Conservation (phyloP, 2,329 filamentous ascomycete genomes). For the Fusarium sambucinum region DNA sequence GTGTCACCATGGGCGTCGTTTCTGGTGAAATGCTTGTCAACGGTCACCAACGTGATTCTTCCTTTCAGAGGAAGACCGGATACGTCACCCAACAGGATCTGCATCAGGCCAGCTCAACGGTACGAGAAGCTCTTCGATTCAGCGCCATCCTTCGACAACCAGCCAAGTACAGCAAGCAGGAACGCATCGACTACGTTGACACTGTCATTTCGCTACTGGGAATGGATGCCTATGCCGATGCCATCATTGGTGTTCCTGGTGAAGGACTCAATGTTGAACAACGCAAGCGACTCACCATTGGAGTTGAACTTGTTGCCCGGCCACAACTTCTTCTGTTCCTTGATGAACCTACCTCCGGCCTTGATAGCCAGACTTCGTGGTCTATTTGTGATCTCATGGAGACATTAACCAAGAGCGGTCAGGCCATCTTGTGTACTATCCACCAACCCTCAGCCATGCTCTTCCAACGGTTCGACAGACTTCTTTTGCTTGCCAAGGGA, state of each 20-base stretch:
- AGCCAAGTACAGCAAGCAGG: slow-evolving; percentile 70
- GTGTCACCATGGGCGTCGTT: slow-evolving; percentile 88
- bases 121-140: slow-evolving; percentile 85
- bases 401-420: slow-evolving; percentile 65
- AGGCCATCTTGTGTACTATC: slow-evolving; percentile 56
- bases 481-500: slow-evolving; percentile 1
- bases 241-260: slow-evolving; percentile 69
- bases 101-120: slow-evolving; percentile 81
- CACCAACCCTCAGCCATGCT: slow-evolving; percentile 52
- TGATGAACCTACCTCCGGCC: slow-evolving; percentile 68
- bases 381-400: slow-evolving; percentile 69
- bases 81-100: slow-evolving; percentile 93
- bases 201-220: slow-evolving; percentile 74
- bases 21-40: slow-evolving; percentile 78
- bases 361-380: slow-evolving; percentile 71
- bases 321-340: slow-evolving; percentile 68
- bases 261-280: slow-evolving; percentile 70
- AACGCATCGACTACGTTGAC: slow-evolving; percentile 85
- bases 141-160: slow-evolving; percentile 85
- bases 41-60: slow-evolving; percentile 73
- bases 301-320: slow-evolving; percentile 65
- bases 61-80: slow-evolving; percentile 87
- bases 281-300: slow-evolving; percentile 69
- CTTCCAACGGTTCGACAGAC: slow-evolving; percentile 55
- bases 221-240: slow-evolving; percentile 72